These are phyloP conservation scores for Rhodocollybia butyracea DNA, from an alignment of 768 basidiomycete species.

Conservation along the genomic window DNA sequence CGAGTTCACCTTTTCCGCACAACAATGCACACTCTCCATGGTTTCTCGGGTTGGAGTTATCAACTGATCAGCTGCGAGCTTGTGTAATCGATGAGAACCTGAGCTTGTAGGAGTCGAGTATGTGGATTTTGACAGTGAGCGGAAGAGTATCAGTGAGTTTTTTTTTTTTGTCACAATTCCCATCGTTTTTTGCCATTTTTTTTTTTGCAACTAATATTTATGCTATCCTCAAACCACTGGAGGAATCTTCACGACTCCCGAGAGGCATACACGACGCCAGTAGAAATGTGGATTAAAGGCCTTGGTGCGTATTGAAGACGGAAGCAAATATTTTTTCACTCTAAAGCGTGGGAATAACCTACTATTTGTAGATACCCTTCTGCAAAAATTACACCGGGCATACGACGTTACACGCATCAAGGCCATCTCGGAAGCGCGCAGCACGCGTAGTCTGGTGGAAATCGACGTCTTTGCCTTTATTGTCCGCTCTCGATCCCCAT, in stretches of 20 bases:
- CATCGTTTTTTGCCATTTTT: too few relatives aligned
- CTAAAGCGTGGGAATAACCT: slow-evolving; percentile 25
- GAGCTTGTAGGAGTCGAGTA: slow-evolving; percentile 77
- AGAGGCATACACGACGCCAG: slow-evolving; percentile 83
- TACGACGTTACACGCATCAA: slow-evolving; percentile 71
- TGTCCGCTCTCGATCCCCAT: slow-evolving; percentile 71
- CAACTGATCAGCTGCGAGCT: slow-evolving; percentile 79
- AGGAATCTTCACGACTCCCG: slow-evolving; percentile 82
- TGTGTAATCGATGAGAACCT: slow-evolving; percentile 81
- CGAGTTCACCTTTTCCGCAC: not conserved
- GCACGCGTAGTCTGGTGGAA: slow-evolving; percentile 87
- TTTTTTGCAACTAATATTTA: slow-evolving; percentile 6
- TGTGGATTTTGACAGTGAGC: slow-evolving; percentile 79
- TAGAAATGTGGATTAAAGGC: slow-evolving; percentile 89
- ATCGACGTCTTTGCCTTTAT: slow-evolving; percentile 66
- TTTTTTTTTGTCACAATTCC: too few relatives aligned
- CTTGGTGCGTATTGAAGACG: slow-evolving; percentile 63
- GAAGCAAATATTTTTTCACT: slow-evolving; percentile 68
- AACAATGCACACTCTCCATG: not conserved
- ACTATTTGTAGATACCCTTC: slow-evolving; percentile 54
- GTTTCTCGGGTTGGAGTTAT: slow-evolving; percentile 85
- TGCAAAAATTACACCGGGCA: slow-evolving; percentile 70
- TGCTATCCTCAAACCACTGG: slow-evolving; percentile 57
- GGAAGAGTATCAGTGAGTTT: slow-evolving; percentile 75
- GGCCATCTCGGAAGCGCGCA: slow-evolving; percentile 73